A percentile compares a stretch with the other conserved stretches of the same genome.
Conservation (phyloP, 768 basidiomycete species). For the Suillus ampliporus region DNA sequence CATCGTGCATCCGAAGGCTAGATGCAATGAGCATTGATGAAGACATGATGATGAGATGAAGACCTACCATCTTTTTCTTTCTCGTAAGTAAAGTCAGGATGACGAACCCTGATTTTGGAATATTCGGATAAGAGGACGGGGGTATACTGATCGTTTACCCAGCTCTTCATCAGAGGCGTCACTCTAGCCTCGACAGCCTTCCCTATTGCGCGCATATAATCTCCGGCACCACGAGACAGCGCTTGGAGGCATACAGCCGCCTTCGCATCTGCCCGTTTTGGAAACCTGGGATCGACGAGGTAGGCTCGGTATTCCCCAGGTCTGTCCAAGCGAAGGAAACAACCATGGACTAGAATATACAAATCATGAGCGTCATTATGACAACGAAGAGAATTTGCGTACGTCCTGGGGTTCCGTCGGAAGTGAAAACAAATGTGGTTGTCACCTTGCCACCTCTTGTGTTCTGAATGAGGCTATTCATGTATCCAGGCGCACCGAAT, state of each 20-base stretch:
- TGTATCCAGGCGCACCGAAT: conserved; percentile 59
- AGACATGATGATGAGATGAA: background rate
- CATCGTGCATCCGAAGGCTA: conserved; percentile 64
- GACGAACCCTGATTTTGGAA: conserved; percentile 44
- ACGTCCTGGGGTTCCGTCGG: conserved; percentile 51
- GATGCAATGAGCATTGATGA: conserved; percentile 7
- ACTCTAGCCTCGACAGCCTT: conserved; percentile 51
- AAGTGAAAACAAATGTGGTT: conserved; percentile 50
- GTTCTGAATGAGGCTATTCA: conserved; percentile 56
- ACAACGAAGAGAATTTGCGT: conserved; percentile 29
- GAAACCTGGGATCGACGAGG: conserved; percentile 67
- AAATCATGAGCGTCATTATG: conserved; percentile 12
- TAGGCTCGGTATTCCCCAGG: conserved; percentile 59
- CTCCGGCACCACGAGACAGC: conserved; percentile 64
- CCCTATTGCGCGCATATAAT: conserved; percentile 55
- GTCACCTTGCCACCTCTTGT: conserved; percentile 55
- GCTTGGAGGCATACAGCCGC: conserved; percentile 69
- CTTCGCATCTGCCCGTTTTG: conserved; percentile 69
- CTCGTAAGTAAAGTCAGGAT: conserved; percentile 46
- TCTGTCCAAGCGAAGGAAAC: conserved; percentile 62
- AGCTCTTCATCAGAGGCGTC: conserved; percentile 42
- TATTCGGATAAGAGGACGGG: conserved; percentile 52
- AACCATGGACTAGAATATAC: conserved; percentile 58
- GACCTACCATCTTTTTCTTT: conserved; percentile 59
- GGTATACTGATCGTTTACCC: conserved; percentile 48